Evolutionary conservation across 768 basidiomycete species (phyloP).

Genomic region (Russula abietina): DNA sequence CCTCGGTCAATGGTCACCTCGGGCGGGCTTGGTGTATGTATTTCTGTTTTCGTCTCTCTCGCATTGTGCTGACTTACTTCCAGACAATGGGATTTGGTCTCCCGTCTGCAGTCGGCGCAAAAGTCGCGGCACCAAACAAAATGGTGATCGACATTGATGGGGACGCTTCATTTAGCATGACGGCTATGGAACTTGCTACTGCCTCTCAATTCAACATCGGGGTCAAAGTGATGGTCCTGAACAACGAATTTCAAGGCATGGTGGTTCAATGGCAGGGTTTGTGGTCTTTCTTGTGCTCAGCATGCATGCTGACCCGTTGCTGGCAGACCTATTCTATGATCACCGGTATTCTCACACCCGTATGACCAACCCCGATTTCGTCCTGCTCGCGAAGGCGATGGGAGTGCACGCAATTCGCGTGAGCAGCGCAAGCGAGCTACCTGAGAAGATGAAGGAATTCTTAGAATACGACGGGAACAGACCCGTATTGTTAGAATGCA

Average conservation of each 20-base stretch:
- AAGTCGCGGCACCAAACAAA: conserved; percentile 91
- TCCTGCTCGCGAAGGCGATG: conserved; percentile 86
- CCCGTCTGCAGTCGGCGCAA: conserved; percentile 91
- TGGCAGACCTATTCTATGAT: conserved; percentile 87
- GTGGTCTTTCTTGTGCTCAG: conserved; percentile 22
- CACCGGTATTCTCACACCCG: conserved; percentile 92
- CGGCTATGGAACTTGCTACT: conserved; percentile 97
- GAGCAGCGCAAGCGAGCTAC: conserved; percentile 63
- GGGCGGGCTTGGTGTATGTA: conserved; percentile 85
- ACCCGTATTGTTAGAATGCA: conserved; percentile 88
- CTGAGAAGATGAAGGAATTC: conserved; percentile 97
- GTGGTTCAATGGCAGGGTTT: conserved; percentile 97
- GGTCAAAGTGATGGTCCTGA: conserved; percentile 87
- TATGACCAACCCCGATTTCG: conserved; percentile 96
- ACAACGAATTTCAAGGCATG: conserved; percentile 99
- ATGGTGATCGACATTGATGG: conserved; percentile 95
- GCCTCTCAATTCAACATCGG: conserved; percentile 89
- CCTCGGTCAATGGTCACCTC: conserved; percentile 88
- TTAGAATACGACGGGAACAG: conserved; percentile 84
- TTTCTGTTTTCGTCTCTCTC: neutral
- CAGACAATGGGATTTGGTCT: conserved; percentile 99
- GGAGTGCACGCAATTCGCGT: conserved; percentile 86
- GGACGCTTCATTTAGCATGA: conserved; percentile 98
- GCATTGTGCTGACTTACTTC: neutral
- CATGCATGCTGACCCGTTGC: neutral